A percentile compares a stretch with the other conserved stretches of the same genome.
These are phyloP conservation scores for Phytophthora cajani DNA, from an alignment of 352 stramenopile genomes.

Conservation along the genomic window DNA sequence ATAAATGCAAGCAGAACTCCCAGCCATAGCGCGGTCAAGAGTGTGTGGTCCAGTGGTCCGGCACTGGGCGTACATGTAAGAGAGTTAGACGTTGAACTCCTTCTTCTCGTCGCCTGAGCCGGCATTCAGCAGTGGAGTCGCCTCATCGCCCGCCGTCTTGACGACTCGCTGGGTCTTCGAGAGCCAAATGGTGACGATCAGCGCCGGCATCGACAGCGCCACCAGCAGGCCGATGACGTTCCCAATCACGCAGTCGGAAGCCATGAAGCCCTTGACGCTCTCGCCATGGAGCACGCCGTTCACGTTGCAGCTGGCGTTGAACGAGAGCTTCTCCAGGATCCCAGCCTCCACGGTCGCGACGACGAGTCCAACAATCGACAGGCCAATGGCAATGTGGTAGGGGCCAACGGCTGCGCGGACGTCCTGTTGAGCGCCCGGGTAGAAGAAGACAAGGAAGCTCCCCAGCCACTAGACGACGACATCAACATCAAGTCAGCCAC, in stretches of 20 bases:
- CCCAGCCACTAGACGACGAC: slow-evolving; percentile 53
- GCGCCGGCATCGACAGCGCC: slow-evolving; percentile 44
- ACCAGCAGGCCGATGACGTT: slow-evolving; percentile 79
- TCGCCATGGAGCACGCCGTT: slow-evolving; percentile 65
- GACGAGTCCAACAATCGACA: slow-evolving; percentile 69
- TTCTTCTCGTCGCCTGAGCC: slow-evolving; percentile 40
- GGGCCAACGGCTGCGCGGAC: slow-evolving; percentile 53
- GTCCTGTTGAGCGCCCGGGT: slow-evolving; percentile 58
- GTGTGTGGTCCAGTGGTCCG: background rate
- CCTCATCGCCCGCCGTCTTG: slow-evolving; percentile 41
- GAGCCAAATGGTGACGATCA: slow-evolving; percentile 63
- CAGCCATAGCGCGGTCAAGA: background rate
- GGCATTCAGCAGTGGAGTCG: slow-evolving; percentile 47
- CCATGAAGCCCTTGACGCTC: slow-evolving; percentile 76
- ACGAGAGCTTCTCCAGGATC: slow-evolving; percentile 85
- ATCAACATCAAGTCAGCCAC: slow-evolving; percentile 18
- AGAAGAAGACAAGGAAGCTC: slow-evolving; percentile 80
- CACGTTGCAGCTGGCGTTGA: slow-evolving; percentile 88
- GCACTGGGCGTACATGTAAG: background rate
- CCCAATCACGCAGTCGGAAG: slow-evolving; percentile 72
- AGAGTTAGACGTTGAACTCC: slow-evolving; percentile 24
- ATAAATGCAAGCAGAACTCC: background rate
- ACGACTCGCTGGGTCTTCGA: slow-evolving; percentile 45
- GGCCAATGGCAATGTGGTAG: slow-evolving; percentile 74
- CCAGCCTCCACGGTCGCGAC: slow-evolving; percentile 71